Evolutionary conservation across 768 basidiomycete species (phyloP).

Genomic region (Boletellus ananiceps): DNA sequence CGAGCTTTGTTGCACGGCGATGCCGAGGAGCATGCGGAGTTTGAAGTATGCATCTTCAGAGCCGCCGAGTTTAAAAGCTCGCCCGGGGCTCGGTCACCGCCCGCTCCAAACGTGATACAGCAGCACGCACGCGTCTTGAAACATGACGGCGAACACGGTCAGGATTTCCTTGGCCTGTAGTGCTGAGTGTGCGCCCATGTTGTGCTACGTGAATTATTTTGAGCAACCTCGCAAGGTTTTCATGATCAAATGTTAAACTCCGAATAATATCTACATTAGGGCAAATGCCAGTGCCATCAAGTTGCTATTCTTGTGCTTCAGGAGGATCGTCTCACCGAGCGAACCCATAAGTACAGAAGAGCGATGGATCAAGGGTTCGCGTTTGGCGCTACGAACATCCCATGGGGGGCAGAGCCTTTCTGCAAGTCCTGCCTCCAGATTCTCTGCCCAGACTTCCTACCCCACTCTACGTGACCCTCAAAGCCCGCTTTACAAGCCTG

Average conservation of each 20-base stretch:
- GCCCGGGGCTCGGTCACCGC: neutral
- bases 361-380: neutral
- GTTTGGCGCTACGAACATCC: neutral
- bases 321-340: slow-evolving; percentile 13
- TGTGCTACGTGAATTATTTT: too few relatives aligned
- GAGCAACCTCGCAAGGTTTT: too few relatives aligned
- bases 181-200: too few relatives aligned
- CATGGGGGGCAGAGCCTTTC: slow-evolving; percentile 75
- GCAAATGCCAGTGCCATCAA: too few relatives aligned
- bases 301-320: slow-evolving; percentile 7
- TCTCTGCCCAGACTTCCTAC: slow-evolving; percentile 64
- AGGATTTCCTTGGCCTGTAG: too few relatives aligned
- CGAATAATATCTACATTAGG: neutral
- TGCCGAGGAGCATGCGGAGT: slow-evolving; percentile 9
- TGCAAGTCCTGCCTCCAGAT: slow-evolving; percentile 35
- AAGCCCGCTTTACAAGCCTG: slow-evolving; percentile 38
- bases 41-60: neutral
- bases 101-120: too few relatives aligned
- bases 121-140: too few relatives aligned
- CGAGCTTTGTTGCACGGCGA: too few relatives aligned
- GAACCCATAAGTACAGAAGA: neutral
- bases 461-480: slow-evolving; percentile 47
- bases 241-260: neutral
- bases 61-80: too few relatives aligned
- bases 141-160: too few relatives aligned